Evolutionary conservation across 176 grass and related monocot genomes (phyloP).

Genomic region (Microstegium vimineum): DNA sequence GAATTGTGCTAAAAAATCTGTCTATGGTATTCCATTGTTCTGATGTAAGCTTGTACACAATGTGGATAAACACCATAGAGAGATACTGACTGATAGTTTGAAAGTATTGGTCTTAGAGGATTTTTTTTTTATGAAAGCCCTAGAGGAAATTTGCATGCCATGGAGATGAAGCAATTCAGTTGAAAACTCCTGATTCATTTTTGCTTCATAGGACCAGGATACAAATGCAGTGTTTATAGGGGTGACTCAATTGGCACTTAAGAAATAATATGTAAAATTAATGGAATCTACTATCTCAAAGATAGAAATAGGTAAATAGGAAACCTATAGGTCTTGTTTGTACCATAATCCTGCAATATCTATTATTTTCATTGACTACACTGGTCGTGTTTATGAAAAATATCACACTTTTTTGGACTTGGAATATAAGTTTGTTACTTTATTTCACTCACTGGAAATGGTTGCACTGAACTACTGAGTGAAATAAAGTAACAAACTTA

Average conservation of each 20-base stretch:
- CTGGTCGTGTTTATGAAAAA: not conserved
- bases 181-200: constrained; percentile 4
- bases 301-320: not conserved
- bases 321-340: not conserved
- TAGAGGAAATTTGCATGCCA: not conserved
- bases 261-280: not conserved
- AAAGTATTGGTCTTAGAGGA: not conserved
- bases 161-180: not conserved
- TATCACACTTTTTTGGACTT: not conserved
- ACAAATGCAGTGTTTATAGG: not conserved
- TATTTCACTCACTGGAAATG: not conserved
- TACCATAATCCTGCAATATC: not conserved
- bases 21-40: not conserved
- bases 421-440: not conserved
- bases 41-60: not conserved
- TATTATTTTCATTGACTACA: not conserved
- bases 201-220: not conserved
- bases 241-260: not conserved
- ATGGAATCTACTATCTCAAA: not conserved
- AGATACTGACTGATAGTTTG: not conserved
- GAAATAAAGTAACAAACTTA: too few relatives aligned
- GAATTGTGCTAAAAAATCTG: not conserved
- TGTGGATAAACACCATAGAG: not conserved
- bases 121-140: too few relatives aligned
- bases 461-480: not conserved